Conservation (phyloP, 495 filamentous ascomycete genomes). For the Hypoxylon fuscum region DNA sequence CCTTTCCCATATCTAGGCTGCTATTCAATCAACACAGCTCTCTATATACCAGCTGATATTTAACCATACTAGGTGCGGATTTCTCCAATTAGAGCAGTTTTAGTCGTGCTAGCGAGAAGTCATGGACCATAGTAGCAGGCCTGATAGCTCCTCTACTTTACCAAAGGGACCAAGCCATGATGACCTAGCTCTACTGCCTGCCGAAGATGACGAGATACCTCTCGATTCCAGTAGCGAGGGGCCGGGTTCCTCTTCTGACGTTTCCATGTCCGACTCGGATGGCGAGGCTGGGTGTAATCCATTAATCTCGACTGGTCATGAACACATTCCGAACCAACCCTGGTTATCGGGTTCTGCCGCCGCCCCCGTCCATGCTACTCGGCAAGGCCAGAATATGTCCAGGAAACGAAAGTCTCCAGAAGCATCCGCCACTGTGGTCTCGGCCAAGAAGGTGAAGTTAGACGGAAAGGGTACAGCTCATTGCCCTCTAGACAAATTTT, state of each 20-base stretch:
- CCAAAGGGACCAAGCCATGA: not conserved
- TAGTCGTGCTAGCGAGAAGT: not conserved
- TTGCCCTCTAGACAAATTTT: conserved; percentile 46
- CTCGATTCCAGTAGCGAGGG: conserved; percentile 31
- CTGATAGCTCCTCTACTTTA: conserved; percentile 1
- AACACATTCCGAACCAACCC: conserved; percentile 15
- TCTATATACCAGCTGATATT: conserved; percentile 14
- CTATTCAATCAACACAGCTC: not conserved
- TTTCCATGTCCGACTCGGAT: conserved; percentile 31
- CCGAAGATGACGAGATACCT: conserved; percentile 32
- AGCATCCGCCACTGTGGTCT: conserved; percentile 14
- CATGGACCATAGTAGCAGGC: conserved; percentile 9
- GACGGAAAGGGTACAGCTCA: conserved; percentile 25
- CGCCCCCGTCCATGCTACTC: not conserved
- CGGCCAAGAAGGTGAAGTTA: conserved; percentile 51
- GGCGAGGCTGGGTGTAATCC: conserved; percentile 5
- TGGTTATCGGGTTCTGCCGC: conserved; percentile 4
- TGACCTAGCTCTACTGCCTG: not conserved
- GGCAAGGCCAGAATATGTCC: conserved; percentile 19
- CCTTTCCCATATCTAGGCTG: not conserved
- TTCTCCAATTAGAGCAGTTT: conserved; percentile 4
- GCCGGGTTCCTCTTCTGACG: conserved; percentile 21
- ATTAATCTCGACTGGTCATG: conserved; percentile 19
- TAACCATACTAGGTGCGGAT: conserved; percentile 8
- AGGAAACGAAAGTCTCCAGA: conserved; percentile 53